Evolutionary conservation across 441 rosid species (phyloP).

Genomic region (Pelargonium fulgidum): DNA sequence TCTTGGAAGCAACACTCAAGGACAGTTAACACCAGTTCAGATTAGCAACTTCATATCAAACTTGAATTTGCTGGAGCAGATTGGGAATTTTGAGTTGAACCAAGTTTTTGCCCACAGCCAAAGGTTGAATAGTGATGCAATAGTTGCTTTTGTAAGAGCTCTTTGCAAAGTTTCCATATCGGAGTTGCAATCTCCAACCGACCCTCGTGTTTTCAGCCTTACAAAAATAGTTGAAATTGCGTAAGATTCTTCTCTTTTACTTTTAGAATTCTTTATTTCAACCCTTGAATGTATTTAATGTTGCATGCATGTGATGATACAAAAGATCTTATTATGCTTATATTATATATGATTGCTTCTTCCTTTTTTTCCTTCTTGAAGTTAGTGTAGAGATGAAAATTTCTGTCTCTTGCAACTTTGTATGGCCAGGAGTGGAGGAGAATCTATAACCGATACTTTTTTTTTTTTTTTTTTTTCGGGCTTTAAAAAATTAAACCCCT

Average conservation of each 20-base stretch:
- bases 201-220: slow-evolving; percentile 97
- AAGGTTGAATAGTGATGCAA: slow-evolving; percentile 88
- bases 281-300: background rate
- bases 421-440: background rate
- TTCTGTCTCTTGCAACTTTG: background rate
- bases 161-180: slow-evolving; percentile 93
- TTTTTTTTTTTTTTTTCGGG: too few species aligned
- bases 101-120: slow-evolving; percentile 96
- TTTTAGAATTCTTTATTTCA: slow-evolving; percentile 2
- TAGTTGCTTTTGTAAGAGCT: slow-evolving; percentile 92
- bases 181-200: slow-evolving; percentile 94
- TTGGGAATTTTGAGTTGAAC: slow-evolving; percentile 86
- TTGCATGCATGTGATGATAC: slow-evolving; percentile 3
- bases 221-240: slow-evolving; percentile 97
- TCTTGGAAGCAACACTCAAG: slow-evolving; percentile 54
- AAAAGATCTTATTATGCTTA: background rate
- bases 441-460: background rate
- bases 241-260: slow-evolving; percentile 45
- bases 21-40: slow-evolving; percentile 71
- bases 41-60: slow-evolving; percentile 73
- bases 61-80: slow-evolving; percentile 97
- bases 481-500: too few species aligned
- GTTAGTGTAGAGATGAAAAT: background rate
- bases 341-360: background rate
- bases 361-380: background rate